Base-by-base conservation (phyloP, 2,329 filamentous ascomycete species). In the Colletotrichum costaricense region DNA sequence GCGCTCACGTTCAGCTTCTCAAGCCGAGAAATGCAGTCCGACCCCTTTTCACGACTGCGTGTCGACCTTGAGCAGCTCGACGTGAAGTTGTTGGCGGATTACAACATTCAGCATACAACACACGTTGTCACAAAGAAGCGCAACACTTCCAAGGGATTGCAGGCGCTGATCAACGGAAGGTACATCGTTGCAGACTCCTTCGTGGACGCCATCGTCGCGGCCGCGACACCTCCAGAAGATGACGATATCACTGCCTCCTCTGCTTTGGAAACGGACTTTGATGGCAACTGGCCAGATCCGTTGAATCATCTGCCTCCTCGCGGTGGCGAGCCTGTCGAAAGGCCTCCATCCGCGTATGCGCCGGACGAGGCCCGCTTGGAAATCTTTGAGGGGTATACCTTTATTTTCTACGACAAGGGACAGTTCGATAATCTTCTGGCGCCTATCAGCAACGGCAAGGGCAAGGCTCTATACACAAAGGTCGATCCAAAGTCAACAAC, bases 101-200 rank as follows among this genome's bases (percentile, higher is more conserved):
- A 95, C 81, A 84, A 93, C 28, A 84, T 88, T 30, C 88, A 85
- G 19, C 84, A 89, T 33, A 98, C 96, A 0, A 98, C 96, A 0
- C 95, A 98, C 81, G 93, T 97, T 12, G 91, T 98, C 42, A 92
- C 94, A 8, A 94, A 92, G 81, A 98, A 97, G 83, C 90, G 97
- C 60, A 99, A 98, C 81, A 96, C 95, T 0, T 90, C 95, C 0
- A 95, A 95, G 76, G 94, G 94, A 0, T 86, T 99, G 2, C 95
- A 97, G 79, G 96, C 94, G 2, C 86, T 99, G 11, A 92, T 98
- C 49, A 93, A 95, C 78, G 95, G 90, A 16, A 93, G 89, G 81
- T 90, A 92, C 76, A 92, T 98, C 55, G 95, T 98, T 12, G 90
- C 90, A 4, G 87, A 90, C 68, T 87, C 89, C 0, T 98, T 93